Evolutionary conservation across 2,329 filamentous ascomycete genomes (phyloP).

Genomic region (Fusarium mundagurra): DNA sequence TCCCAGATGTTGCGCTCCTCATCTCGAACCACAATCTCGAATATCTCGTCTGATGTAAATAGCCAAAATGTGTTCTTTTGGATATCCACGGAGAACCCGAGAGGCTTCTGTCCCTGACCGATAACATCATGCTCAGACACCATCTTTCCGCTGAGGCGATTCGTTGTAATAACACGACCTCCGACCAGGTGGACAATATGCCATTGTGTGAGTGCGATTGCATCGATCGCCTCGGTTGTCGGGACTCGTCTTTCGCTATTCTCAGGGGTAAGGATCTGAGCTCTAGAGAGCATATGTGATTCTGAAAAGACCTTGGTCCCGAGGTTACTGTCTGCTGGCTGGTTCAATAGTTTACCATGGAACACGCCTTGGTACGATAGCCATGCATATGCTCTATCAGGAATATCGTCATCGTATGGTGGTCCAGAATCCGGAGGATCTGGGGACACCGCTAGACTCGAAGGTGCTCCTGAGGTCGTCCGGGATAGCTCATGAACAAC

Average conservation of each 20-base stretch:
- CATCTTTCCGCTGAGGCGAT: conserved; percentile 84
- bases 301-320: conserved; percentile 80
- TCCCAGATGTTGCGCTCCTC: conserved; percentile 96
- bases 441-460: conserved; percentile 79
- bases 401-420: conserved; percentile 67
- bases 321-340: conserved; percentile 68
- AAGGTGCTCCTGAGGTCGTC: conserved; percentile 63
- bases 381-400: conserved; percentile 88
- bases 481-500: conserved; percentile 77
- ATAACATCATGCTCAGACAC: conserved; percentile 91
- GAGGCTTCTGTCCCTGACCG: conserved; percentile 77
- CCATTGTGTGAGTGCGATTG: conserved; percentile 90
- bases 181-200: conserved; percentile 88
- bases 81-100: conserved; percentile 88
- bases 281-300: conserved; percentile 78
- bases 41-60: conserved; percentile 90
- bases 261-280: conserved; percentile 77
- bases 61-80: conserved; percentile 99
- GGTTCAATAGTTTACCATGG: conserved; percentile 79
- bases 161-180: conserved; percentile 83
- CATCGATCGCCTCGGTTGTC: conserved; percentile 77
- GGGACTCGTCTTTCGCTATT: conserved; percentile 71
- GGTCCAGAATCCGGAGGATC: conserved; percentile 68
- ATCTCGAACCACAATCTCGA: conserved; percentile 89
- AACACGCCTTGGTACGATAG: conserved; percentile 86